phyloP scores from a whole-genome alignment of 805 yeast species.

The Metahyphopichia silvanorum region DNA sequence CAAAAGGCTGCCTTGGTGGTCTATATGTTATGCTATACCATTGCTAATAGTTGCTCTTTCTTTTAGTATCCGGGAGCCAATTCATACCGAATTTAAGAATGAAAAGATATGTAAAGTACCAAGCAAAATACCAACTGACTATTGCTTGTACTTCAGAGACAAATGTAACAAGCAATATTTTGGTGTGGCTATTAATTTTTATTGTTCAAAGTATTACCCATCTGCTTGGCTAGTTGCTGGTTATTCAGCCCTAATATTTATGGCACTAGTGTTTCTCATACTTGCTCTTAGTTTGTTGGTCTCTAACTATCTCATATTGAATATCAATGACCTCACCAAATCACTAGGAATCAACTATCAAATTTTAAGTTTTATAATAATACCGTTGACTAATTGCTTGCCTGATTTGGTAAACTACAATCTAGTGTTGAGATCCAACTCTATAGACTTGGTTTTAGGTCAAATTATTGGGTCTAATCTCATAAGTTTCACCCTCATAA shows the following conservation, averaged over 20 bases:
- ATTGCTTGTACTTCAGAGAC: slow-evolving; percentile 14
- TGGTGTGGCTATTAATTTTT: slow-evolving; percentile 23
- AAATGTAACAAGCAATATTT: slow-evolving; percentile 23
- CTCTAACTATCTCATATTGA: slow-evolving; percentile 29
- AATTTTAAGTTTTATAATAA: slow-evolving; percentile 28
- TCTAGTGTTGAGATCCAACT: slow-evolving; percentile 21
- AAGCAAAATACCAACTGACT: neutral
- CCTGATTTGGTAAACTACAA: slow-evolving; percentile 38
- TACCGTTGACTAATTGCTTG: slow-evolving; percentile 35
- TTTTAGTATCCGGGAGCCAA: too few relatives aligned
- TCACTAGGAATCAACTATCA: slow-evolving; percentile 21
- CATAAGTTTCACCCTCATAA: slow-evolving; percentile 28
- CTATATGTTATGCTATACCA: too few relatives aligned
- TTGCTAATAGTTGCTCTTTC: too few relatives aligned
- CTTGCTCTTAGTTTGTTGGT: slow-evolving; percentile 29
- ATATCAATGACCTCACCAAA: slow-evolving; percentile 24
- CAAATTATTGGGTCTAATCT: slow-evolving; percentile 35
- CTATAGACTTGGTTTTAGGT: slow-evolving; percentile 34
- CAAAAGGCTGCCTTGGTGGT: too few relatives aligned
- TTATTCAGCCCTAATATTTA: slow-evolving; percentile 10
- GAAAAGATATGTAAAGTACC: slow-evolving; percentile 1
- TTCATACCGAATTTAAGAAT: too few relatives aligned
- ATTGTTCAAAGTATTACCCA: slow-evolving; percentile 20
- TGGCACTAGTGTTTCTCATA: slow-evolving; percentile 14
- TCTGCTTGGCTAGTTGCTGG: slow-evolving; percentile 7